Percentiles rank a stretch among this genome's conserved stretches.
Conservation (phyloP, 495 filamentous ascomycete species). For the Aeminium ludgeri region DNA sequence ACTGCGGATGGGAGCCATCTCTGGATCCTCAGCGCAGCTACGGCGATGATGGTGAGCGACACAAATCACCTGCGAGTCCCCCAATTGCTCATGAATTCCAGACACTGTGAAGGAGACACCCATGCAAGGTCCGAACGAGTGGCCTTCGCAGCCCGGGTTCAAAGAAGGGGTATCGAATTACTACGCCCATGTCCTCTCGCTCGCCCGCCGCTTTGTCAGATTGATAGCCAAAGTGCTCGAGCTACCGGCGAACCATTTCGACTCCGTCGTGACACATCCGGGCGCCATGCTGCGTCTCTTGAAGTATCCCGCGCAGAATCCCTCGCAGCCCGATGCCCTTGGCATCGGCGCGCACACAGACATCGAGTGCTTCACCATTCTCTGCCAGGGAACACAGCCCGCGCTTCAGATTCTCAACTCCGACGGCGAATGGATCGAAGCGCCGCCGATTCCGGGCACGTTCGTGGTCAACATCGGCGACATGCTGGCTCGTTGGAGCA, state of each 20-base stretch:
- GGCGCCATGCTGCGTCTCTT: constrained; percentile 28
- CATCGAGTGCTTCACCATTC: constrained; percentile 17
- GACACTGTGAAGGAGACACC: background rate
- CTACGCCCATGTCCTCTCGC: background rate
- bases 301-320: constrained; percentile 28
- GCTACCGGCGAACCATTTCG: constrained; percentile 29
- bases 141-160: constrained; percentile 4
- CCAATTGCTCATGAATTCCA: too few relatives aligned
- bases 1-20: constrained; percentile 3
- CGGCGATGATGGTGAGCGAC: background rate
- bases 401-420: constrained; percentile 36
- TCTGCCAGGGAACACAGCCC: constrained; percentile 21
- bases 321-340: constrained; percentile 20
- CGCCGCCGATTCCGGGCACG: constrained; percentile 23
- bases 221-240: constrained; percentile 30
- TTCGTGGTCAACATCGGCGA: constrained; percentile 30
- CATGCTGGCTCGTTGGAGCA: constrained; percentile 28
- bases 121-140: constrained; percentile 2
- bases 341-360: constrained; percentile 30
- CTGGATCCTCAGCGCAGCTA: background rate
- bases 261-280: constrained; percentile 24
- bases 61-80: background rate
- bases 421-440: constrained; percentile 32
- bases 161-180: constrained; percentile 1
- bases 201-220: constrained; percentile 2